A percentile compares a stretch with the other conserved stretches of the same genome.
phyloP scores from a whole-genome alignment of 352 stramenopile genomes.

The Pythium sp. region DNA sequence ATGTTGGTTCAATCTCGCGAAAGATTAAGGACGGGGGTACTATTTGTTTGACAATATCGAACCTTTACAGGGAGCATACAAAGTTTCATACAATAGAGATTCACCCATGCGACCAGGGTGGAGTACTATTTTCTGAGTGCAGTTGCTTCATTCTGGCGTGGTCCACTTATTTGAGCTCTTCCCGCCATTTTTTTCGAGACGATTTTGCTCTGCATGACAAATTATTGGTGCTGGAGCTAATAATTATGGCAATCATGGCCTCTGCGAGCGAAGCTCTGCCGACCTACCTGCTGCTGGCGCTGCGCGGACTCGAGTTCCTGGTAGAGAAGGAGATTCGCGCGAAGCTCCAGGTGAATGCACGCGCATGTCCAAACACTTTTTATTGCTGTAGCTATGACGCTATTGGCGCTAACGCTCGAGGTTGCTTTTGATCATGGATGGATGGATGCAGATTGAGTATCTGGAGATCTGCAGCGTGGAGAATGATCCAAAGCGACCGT shows the following conservation, averaged over 20 bases:
- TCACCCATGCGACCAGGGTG: neutral
- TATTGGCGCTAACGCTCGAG: neutral
- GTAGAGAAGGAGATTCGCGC: constrained; percentile 63
- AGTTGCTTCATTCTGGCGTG: constrained; percentile 1
- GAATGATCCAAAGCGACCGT: constrained; percentile 42
- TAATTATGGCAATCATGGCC: neutral
- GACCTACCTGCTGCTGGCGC: constrained; percentile 74
- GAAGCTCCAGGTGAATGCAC: constrained; percentile 49
- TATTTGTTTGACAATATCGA: constrained; percentile 9
- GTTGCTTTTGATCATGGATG: constrained; percentile 9
- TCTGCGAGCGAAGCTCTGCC: neutral
- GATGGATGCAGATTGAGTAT: constrained; percentile 41
- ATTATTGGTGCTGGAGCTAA: neutral
- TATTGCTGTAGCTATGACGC: neutral
- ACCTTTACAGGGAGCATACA: neutral
- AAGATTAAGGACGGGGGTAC: neutral
- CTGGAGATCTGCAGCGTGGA: constrained; percentile 67
- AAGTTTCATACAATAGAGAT: neutral
- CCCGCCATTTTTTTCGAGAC: neutral
- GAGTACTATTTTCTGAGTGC: constrained; percentile 6
- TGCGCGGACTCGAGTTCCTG: constrained; percentile 73
- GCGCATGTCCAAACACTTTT: neutral
- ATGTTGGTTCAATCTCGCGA: constrained; percentile 3
- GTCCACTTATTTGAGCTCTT: neutral
- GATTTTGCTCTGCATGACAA: neutral